phyloP scores from a whole-genome alignment of 176 grass and related monocot species.

The Cocos nucifera region DNA sequence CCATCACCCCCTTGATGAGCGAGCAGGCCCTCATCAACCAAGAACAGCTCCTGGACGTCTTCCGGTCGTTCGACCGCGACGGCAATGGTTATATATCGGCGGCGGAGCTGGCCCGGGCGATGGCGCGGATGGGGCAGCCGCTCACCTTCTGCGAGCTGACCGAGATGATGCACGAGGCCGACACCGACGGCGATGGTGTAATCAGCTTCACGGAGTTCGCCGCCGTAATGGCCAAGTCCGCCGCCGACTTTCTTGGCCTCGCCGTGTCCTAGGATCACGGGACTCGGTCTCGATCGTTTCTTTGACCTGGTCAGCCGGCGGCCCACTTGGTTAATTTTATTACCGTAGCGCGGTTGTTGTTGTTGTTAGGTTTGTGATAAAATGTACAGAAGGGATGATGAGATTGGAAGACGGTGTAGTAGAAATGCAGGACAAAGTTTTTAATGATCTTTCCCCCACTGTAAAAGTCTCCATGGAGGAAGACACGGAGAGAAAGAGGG shows the following conservation, averaged over 20 bases:
- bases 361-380: too few species aligned
- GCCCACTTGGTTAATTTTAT: too few species aligned
- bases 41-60: slow-evolving; percentile 12
- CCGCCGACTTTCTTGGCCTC: slow-evolving; percentile 5
- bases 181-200: slow-evolving; percentile 14
- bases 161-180: slow-evolving; percentile 11
- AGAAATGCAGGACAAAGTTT: too few species aligned
- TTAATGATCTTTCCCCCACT: too few species aligned
- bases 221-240: slow-evolving; percentile 12
- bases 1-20: slow-evolving; percentile 3
- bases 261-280: background rate
- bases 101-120: slow-evolving; percentile 6
- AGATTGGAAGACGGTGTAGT: too few species aligned
- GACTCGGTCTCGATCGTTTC: too few species aligned
- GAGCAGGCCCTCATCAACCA: slow-evolving; percentile 3
- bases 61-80: slow-evolving; percentile 13
- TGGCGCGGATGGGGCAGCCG: slow-evolving; percentile 13
- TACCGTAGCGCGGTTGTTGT: too few species aligned
- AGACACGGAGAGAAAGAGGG: too few species aligned
- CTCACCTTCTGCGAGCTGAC: slow-evolving; percentile 12
- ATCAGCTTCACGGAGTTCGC: slow-evolving; percentile 14
- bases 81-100: slow-evolving; percentile 14
- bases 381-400: too few species aligned
- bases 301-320: too few species aligned
- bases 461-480: too few species aligned